phyloP scores from a whole-genome alignment of 192 early-diverging fungal genomes.

The Rhizophagus clarus region DNA sequence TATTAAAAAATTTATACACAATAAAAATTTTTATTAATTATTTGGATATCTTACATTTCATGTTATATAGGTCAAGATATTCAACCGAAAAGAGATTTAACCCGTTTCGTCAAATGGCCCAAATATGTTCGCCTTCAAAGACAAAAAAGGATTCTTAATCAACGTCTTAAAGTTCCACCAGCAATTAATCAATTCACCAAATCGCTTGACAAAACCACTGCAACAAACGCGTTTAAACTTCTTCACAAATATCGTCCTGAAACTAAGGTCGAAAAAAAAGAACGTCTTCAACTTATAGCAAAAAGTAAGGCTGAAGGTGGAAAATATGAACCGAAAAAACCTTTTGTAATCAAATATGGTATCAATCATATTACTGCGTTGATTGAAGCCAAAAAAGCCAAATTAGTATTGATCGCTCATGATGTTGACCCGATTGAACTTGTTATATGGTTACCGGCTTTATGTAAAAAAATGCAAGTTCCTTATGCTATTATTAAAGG shows the following conservation, averaged over 20 bases:
- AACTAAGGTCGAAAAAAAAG: conserved; percentile 94
- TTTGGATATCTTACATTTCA: not conserved
- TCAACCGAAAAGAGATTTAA: conserved; percentile 93
- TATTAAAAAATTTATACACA: not conserved
- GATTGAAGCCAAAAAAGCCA: conserved; percentile 98
- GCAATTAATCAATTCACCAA: conserved; percentile 99
- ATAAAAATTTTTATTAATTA: not conserved
- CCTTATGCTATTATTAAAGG: conserved; percentile 99
- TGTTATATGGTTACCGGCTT: conserved; percentile 98
- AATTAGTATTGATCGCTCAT: conserved; percentile 98
- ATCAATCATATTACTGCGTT: conserved; percentile 99
- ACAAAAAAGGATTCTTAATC: conserved; percentile 95
- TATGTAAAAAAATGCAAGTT: conserved; percentile 99
- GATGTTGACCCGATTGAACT: conserved; percentile 99
- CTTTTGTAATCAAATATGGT: conserved; percentile 96
- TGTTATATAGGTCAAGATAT: conserved; percentile 78
- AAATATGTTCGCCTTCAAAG: conserved; percentile 99
- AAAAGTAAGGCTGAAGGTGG: conserved; percentile 88
- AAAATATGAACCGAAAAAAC: conserved; percentile 90
- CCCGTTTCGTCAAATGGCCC: conserved; percentile 99
- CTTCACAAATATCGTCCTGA: conserved; percentile 99
- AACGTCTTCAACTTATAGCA: conserved; percentile 86
- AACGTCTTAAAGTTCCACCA: conserved; percentile 99
- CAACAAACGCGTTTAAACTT: conserved; percentile 98
- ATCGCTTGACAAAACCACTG: conserved; percentile 98